A percentile compares a stretch with the other conserved stretches of the same genome.
Conservation (phyloP, 2,329 filamentous ascomycete genomes). For the Periconia macrospinosa region DNA sequence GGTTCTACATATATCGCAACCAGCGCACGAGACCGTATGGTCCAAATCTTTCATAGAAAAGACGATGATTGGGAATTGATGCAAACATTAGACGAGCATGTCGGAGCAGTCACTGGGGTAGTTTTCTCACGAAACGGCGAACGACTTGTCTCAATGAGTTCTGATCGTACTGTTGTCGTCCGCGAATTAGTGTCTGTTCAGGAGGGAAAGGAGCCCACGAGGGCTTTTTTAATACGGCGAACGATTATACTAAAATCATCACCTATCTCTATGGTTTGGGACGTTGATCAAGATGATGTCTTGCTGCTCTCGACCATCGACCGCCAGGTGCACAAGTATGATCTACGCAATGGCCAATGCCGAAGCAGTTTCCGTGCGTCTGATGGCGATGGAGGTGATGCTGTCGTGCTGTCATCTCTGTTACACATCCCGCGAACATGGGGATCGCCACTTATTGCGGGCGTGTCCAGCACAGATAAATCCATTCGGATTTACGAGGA, state of each 20-base stretch:
- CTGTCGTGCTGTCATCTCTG: slow-evolving; percentile 80
- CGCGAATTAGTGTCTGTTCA: slow-evolving; percentile 76
- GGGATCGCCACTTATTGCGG: slow-evolving; percentile 71
- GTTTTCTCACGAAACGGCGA: slow-evolving; percentile 72
- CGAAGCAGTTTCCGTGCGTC: slow-evolving; percentile 77
- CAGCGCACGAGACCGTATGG: slow-evolving; percentile 79
- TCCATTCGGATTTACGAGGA: slow-evolving; percentile 90
- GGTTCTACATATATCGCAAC: slow-evolving; percentile 72
- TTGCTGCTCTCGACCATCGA: slow-evolving; percentile 65
- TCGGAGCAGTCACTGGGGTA: slow-evolving; percentile 78
- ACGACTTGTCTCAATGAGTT: slow-evolving; percentile 74
- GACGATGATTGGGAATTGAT: slow-evolving; percentile 70
- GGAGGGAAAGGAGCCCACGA: slow-evolving; percentile 57
- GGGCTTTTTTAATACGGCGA: slow-evolving; percentile 76
- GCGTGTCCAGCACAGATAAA: slow-evolving; percentile 94
- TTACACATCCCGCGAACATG: slow-evolving; percentile 61
- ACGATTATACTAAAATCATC: slow-evolving; percentile 84
- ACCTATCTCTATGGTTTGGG: slow-evolving; percentile 79
- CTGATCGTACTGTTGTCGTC: slow-evolving; percentile 84
- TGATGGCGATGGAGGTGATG: slow-evolving; percentile 77
- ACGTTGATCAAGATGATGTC: slow-evolving; percentile 60
- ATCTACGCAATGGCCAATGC: slow-evolving; percentile 68
- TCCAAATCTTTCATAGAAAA: slow-evolving; percentile 77
- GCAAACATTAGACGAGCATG: slow-evolving; percentile 90
- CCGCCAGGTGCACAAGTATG: slow-evolving; percentile 61